Evolutionary conservation across 2,329 filamentous ascomycete genomes (phyloP), one percentile per base, ranked within the genome.

Genomic region (Chalaropsis ovoidea): DNA sequence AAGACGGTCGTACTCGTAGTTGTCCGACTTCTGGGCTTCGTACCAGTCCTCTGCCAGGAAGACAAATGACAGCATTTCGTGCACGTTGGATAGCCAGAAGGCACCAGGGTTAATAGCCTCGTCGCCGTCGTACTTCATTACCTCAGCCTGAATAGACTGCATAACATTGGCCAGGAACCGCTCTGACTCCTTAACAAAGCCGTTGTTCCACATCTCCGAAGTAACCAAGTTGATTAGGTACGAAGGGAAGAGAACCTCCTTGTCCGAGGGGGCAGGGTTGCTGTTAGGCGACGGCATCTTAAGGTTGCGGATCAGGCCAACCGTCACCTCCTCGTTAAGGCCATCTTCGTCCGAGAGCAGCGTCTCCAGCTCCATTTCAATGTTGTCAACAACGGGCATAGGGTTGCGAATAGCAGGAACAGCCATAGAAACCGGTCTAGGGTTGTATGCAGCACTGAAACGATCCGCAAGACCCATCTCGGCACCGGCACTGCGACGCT

Each of bases 131-230:
- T 99, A 91, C 74, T 96, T 89, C 94, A 99, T 97, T 66, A 99
- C 94, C 75, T 99, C 94, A 75, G 97, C 92, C 75, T 99, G 94
- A 72, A 99, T 97, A 7, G 92, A 96, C 77, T 97, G 94, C 94
- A 99, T 99, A 69, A 99, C 94, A 72, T 97, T 99, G 73, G 94
- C 94, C 69, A 99, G 82, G 83, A 99, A 99, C 65, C 93, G 89
- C 77, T 99, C 94, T 3, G 94, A 97, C 77, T 99, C 94, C 80
- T 99, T 99, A 71, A 99, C 94, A 74, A 96, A 99, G 60, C 94
- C 94, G 72, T 99, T 99, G 80, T 99, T 99, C 94, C 94, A 99
- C 94, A 99, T 99, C 79, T 99, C 94, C 17, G 92, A 97, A 13
- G 94, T 99, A 69, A 99, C 94, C 68, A 99, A 82, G 76, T 99